Evolutionary conservation across 2,329 filamentous ascomycete species (phyloP).

Genomic region (Lecanicillium sp.): DNA sequence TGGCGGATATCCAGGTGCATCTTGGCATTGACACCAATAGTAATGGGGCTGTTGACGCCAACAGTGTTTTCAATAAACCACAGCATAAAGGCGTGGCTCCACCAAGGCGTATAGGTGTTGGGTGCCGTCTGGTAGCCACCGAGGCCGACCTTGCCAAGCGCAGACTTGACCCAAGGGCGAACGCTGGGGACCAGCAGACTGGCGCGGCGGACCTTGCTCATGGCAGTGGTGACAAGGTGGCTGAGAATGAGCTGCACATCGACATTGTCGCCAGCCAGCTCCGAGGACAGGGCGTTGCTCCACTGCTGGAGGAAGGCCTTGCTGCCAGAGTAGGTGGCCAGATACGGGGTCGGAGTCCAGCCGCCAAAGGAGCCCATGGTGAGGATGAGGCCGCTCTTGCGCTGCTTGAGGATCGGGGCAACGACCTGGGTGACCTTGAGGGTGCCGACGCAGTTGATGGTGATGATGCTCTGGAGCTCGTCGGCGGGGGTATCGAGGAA

Average conservation of each 20-base stretch:
- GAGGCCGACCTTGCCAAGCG: constrained; percentile 73
- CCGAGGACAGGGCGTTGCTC: constrained; percentile 77
- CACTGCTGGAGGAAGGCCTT: constrained; percentile 98
- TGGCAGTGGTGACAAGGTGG: constrained; percentile 90
- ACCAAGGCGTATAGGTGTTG: constrained; percentile 85
- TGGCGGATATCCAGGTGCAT: constrained; percentile 82
- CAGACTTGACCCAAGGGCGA: constrained; percentile 70
- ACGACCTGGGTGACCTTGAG: constrained; percentile 81
- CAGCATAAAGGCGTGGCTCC: constrained; percentile 83
- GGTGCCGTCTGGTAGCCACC: constrained; percentile 72
- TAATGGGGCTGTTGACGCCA: constrained; percentile 39
- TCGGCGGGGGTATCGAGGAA: constrained; percentile 72
- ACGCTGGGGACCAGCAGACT: constrained; percentile 74
- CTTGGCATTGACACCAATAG: constrained; percentile 43
- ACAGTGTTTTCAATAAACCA: constrained; percentile 63
- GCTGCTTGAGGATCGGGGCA: constrained; percentile 74
- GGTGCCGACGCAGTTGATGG: constrained; percentile 89
- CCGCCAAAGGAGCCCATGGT: constrained; percentile 98
- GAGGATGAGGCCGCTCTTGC: constrained; percentile 80
- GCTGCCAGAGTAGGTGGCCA: constrained; percentile 94
- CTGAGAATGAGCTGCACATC: constrained; percentile 87
- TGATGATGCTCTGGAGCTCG: constrained; percentile 85
- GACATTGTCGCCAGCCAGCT: constrained; percentile 73
- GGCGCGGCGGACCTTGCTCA: constrained; percentile 87
- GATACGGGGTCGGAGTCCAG: constrained; percentile 80